Evolutionary conservation across 2,329 filamentous ascomycete species (phyloP).

Genomic region (Trichophyton benhamiae): DNA sequence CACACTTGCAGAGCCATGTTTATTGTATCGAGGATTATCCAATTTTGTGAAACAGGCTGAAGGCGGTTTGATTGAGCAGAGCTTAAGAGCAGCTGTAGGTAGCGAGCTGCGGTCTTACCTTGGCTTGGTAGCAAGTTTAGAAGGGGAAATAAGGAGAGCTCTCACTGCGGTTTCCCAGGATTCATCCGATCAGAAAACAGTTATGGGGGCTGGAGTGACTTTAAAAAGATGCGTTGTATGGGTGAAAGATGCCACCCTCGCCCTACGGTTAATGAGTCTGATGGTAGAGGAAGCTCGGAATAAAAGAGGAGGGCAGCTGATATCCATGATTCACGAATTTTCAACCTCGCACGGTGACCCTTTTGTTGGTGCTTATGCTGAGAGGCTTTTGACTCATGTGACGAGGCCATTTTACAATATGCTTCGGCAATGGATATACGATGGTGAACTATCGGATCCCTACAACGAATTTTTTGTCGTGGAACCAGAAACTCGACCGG

Average conservation of each 20-base stretch:
- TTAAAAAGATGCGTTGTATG: constrained; percentile 92
- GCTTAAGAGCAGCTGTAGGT: constrained; percentile 73
- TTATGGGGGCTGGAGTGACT: constrained; percentile 81
- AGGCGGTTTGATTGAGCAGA: constrained; percentile 80
- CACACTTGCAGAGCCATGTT: constrained; percentile 77
- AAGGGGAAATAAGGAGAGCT: constrained; percentile 79
- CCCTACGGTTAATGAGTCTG: constrained; percentile 78
- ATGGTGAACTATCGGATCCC: constrained; percentile 93
- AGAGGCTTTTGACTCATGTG: constrained; percentile 72
- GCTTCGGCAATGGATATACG: constrained; percentile 92
- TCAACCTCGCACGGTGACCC: constrained; percentile 91
- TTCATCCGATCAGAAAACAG: constrained; percentile 42
- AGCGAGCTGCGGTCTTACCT: constrained; percentile 81
- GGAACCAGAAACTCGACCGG: constrained; percentile 54
- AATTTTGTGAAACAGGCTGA: constrained; percentile 70
- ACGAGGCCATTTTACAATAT: constrained; percentile 96
- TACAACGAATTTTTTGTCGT: constrained; percentile 91
- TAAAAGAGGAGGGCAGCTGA: constrained; percentile 78
- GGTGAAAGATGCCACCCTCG: constrained; percentile 96
- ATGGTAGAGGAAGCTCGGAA: constrained; percentile 80
- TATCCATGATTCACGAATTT: constrained; percentile 85
- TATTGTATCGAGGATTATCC: constrained; percentile 74
- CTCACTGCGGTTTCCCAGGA: constrained; percentile 57
- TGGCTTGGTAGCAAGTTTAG: constrained; percentile 77
- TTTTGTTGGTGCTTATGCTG: constrained; percentile 84